Base-by-base conservation (phyloP, 108 stramenopile genomes). In the Skeletonema menzelii region DNA sequence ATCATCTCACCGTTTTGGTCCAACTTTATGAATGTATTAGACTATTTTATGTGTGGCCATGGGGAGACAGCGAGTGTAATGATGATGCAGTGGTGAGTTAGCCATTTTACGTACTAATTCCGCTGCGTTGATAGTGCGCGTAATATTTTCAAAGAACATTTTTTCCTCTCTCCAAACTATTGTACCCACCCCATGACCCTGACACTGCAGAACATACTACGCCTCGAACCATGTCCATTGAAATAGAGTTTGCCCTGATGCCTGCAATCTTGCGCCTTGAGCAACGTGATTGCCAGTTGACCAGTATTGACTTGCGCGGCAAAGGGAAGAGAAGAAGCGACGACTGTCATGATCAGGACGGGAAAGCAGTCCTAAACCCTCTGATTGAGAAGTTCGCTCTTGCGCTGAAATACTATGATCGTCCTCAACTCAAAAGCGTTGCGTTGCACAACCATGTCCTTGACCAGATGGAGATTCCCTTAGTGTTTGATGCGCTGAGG, bases 381-480 rank as follows among this genome's bases (percentile, higher is more conserved):
- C 38, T 40, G 38, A 40, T 40, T 40, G 38, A 40, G 4, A 40
- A 40, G 38, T 40, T 40, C 38, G 38, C 38, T 15, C 38, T 40
- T 40, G 38, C 38, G 4, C 38, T 40, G 14, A 40, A 15, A 15
- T 15, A 15, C 14, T 15, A 40, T 40, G 38, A 40, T 40, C 38
- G 47, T 3, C 47, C 19, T 31, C 34, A 59, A 13, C 30, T 76
- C 27, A 44, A 57, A 38, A 46, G 14, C 5, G 12, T 76, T 1
- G 44, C 75, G 35, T 19, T 76, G 27, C 75, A 63, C n/a, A 69
- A 68, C 46, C 27, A 63, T 31, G 38, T 76, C 19, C 58, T 76
- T 13, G 37, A 49, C 30, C n/a, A 4, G 0, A 8, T 47, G 28
- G 75, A 76, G 22, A 31, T 76, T 22, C 61, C 61, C 5, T 2